These are phyloP conservation scores for Sugiyamaella sp. DNA, from an alignment of 1,139 yeast genomes.

Conservation along the genomic window DNA sequence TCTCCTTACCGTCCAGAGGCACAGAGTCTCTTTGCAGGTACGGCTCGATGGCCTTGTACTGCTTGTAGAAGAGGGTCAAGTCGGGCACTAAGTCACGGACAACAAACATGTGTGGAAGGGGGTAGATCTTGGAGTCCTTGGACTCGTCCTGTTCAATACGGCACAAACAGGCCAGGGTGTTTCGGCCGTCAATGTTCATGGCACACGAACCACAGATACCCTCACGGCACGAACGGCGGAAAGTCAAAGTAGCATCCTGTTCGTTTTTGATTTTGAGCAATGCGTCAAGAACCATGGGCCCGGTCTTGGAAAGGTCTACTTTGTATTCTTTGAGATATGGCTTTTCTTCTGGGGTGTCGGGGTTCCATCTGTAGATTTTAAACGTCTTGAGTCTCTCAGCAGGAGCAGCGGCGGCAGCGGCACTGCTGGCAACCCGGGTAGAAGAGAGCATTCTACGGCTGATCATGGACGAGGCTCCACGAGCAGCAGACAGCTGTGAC, in stretches of 20 bases:
- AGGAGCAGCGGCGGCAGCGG: slow-evolving; percentile 32
- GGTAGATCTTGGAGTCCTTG: slow-evolving; percentile 86
- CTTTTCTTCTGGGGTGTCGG: slow-evolving; percentile 92
- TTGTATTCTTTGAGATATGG: slow-evolving; percentile 84
- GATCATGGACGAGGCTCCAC: background rate
- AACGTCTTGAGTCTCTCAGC: slow-evolving; percentile 72
- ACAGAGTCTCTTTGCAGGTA: slow-evolving; percentile 80
- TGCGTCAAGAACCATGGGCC: slow-evolving; percentile 98
- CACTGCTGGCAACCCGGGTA: slow-evolving; percentile 19
- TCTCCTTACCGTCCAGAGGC: slow-evolving; percentile 93
- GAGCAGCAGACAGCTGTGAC: slow-evolving; percentile 4
- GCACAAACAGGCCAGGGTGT: slow-evolving; percentile 95
- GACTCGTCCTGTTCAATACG: slow-evolving; percentile 79
- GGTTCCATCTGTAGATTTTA: slow-evolving; percentile 97
- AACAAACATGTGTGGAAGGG: slow-evolving; percentile 97
- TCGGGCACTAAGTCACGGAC: slow-evolving; percentile 98
- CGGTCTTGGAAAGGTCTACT: slow-evolving; percentile 86
- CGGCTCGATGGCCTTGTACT: slow-evolving; percentile 97
- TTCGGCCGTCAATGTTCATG: slow-evolving; percentile 97
- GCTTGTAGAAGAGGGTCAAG: slow-evolving; percentile 95
- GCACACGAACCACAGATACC: slow-evolving; percentile 99
- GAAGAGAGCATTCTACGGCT: slow-evolving; percentile 16
- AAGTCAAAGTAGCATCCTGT: slow-evolving; percentile 91
- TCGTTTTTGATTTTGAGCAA: slow-evolving; percentile 92
- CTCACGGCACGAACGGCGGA: slow-evolving; percentile 98